Base-by-base conservation (phyloP, 2,329 filamentous ascomycete species). In the Diaporthe destruens region DNA sequence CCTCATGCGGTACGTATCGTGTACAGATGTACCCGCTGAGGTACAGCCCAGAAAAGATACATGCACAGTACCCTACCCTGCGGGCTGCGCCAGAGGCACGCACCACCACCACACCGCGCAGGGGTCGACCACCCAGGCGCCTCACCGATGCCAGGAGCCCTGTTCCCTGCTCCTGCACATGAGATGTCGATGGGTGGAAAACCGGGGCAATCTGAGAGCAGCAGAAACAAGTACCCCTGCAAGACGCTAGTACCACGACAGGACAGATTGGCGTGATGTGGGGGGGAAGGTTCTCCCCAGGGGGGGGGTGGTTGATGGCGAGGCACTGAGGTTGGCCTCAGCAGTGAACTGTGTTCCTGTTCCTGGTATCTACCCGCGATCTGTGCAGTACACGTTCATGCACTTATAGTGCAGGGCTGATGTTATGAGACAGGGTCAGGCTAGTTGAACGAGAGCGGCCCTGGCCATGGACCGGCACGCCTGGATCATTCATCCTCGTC, bases 231-330 rank as follows among this genome's bases (percentile, higher is more conserved):
- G 54, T 44, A 69, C 61, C 71, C 73, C 68, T 75, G 71, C 63
- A 73, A 53, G 1, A 44, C 65, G 71, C 72, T 74, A 74, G 72
- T 49, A 61, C 65, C 56, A 57, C 69, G 70, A 74, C 71, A 66
- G 71, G 59, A 67, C 74, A 75, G 71, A 74, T 72, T 72, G 74
- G 73, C 67, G 67, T 73, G 63, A 53, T 49, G 71, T 74, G 73
- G 73, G 61, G 55, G 68, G 18, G 42, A 47, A 25, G n/a, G 56
- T 39, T 39, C 54, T 32, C 54, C 51, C 55, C 25, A 5, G 29
- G 55, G 55, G 34, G 44, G 56, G 49, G n/a, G 69, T 42, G 36
- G 5, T 32, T 51, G 63, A 44, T 39, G 44, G 65, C 53, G 39
- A 42, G 34, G 39, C 42, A n/a, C n/a, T n/a, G n/a, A n/a, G 44